These are phyloP conservation scores for Stenocarpella maydis DNA, from an alignment of 2,329 filamentous ascomycete species.

Conservation along the genomic window DNA sequence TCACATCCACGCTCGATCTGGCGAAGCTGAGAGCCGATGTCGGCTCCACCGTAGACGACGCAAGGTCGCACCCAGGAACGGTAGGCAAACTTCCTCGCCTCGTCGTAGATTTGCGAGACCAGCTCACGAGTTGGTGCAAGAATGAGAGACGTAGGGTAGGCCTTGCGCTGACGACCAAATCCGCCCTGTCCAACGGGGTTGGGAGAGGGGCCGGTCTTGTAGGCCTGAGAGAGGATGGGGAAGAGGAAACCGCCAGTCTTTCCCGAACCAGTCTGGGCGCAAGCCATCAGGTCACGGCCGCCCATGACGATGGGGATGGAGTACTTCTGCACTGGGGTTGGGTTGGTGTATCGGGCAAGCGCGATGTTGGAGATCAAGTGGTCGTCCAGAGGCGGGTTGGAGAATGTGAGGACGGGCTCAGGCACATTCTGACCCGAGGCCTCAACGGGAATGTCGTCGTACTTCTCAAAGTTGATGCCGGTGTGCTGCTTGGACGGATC, in stretches of 20 bases:
- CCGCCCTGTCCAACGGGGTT: conserved; percentile 65
- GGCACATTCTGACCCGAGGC: conserved; percentile 94
- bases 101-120: conserved; percentile 98
- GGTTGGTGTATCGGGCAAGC: conserved; percentile 91
- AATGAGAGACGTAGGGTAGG: conserved; percentile 94
- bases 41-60: conserved; percentile 98
- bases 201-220: conserved; percentile 83
- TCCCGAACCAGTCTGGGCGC: conserved; percentile 98
- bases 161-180: conserved; percentile 95
- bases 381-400: conserved; percentile 93
- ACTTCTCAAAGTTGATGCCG: conserved; percentile 99
- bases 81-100: conserved; percentile 97
- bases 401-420: conserved; percentile 89
- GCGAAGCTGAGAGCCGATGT: conserved; percentile 97
- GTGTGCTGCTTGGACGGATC: conserved; percentile 96
- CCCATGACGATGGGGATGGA: conserved; percentile 99
- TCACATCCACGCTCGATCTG: conserved; percentile 98
- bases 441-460: conserved; percentile 98
- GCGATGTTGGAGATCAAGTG: conserved; percentile 94
- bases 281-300: conserved; percentile 98
- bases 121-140: conserved; percentile 97
- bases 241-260: conserved; percentile 99
- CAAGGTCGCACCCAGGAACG: conserved; percentile 98
- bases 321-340: conserved; percentile 98
- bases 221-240: conserved; percentile 98